phyloP scores from a whole-genome alignment of 2,329 filamentous ascomycete genomes.

The Claviceps purpurea region DNA sequence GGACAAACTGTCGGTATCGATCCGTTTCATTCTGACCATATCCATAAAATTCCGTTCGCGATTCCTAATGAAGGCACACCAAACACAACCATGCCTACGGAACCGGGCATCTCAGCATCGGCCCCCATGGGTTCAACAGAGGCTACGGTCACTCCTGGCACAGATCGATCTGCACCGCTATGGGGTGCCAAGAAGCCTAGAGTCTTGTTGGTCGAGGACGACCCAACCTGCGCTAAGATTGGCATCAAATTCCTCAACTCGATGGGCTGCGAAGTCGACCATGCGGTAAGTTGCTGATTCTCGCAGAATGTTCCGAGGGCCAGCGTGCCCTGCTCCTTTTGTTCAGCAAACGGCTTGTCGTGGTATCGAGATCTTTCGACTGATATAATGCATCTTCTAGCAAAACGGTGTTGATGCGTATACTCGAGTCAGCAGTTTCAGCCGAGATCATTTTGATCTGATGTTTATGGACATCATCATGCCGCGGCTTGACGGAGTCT shows the following conservation, averaged over 20 bases:
- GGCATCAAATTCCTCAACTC: slow-evolving; percentile 53
- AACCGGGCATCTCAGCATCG: slow-evolving; percentile 12
- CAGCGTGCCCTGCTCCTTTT: neutral
- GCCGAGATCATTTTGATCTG: slow-evolving; percentile 42
- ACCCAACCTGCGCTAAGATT: slow-evolving; percentile 53
- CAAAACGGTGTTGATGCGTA: slow-evolving; percentile 81
- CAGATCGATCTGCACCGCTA: slow-evolving; percentile 26
- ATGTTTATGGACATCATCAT: slow-evolving; percentile 95
- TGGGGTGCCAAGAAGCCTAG: slow-evolving; percentile 56
- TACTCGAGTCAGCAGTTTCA: slow-evolving; percentile 53
- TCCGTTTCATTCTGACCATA: slow-evolving; percentile 86
- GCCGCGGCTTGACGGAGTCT: slow-evolving; percentile 90
- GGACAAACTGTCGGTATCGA: slow-evolving; percentile 87
- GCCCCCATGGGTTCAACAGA: slow-evolving; percentile 9
- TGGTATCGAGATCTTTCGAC: too few relatives aligned
- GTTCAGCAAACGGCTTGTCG: neutral
- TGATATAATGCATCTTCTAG: slow-evolving; percentile 8
- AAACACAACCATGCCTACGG: slow-evolving; percentile 23
- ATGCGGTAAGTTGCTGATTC: slow-evolving; percentile 37
- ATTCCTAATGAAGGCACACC: slow-evolving; percentile 41
- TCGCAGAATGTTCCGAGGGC: neutral
- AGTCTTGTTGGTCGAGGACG: slow-evolving; percentile 82
- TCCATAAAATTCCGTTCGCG: slow-evolving; percentile 86
- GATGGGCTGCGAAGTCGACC: slow-evolving; percentile 54
- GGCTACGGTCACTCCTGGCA: slow-evolving; percentile 12